These are phyloP conservation scores for Phytopythium helicoides DNA, from an alignment of 352 stramenopile genomes.

Conservation along the genomic window DNA sequence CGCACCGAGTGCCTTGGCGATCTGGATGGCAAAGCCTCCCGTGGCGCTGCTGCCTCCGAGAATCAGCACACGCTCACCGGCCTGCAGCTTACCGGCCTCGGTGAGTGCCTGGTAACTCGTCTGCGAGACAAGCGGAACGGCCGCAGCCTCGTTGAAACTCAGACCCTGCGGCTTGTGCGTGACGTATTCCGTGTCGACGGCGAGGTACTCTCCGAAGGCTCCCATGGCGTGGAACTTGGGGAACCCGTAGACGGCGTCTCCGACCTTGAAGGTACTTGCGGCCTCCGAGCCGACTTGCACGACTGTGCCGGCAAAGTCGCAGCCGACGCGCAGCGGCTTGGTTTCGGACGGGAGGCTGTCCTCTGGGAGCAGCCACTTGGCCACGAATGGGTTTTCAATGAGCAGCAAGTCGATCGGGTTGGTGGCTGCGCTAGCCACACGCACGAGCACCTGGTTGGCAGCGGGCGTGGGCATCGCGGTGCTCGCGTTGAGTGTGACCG, in stretches of 20 bases:
- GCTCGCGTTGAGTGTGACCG: slow-evolving; percentile 21
- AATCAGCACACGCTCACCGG: slow-evolving; percentile 36
- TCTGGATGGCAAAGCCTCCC: slow-evolving; percentile 52
- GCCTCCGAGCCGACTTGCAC: slow-evolving; percentile 26
- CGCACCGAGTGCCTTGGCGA: slow-evolving; percentile 42
- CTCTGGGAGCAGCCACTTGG: slow-evolving; percentile 9
- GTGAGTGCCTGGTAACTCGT: slow-evolving; percentile 34
- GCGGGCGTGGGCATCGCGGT: slow-evolving; percentile 15
- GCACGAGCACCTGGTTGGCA: slow-evolving; percentile 27
- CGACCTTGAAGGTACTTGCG: slow-evolving; percentile 22
- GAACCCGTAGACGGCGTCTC: slow-evolving; percentile 30
- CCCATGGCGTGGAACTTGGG: slow-evolving; percentile 4
- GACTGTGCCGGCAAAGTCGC: slow-evolving; percentile 32
- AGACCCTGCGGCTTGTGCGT: slow-evolving; percentile 36
- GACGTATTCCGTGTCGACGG: slow-evolving; percentile 22
- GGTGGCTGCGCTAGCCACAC: slow-evolving; percentile 24
- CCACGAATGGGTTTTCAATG: slow-evolving; percentile 11
- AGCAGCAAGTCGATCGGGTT: slow-evolving; percentile 29
- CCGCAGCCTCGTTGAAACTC: slow-evolving; percentile 32
- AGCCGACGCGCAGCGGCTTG: slow-evolving; percentile 32
- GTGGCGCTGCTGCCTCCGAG: slow-evolving; percentile 58
- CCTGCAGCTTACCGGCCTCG: slow-evolving; percentile 23
- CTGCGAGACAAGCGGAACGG: slow-evolving; percentile 20
- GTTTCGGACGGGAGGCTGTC: slow-evolving; percentile 7
- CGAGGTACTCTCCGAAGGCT: slow-evolving; percentile 39